Base-by-base conservation (phyloP, 2,329 filamentous ascomycete genomes). In the Scopulariopsis brevicaulis region DNA sequence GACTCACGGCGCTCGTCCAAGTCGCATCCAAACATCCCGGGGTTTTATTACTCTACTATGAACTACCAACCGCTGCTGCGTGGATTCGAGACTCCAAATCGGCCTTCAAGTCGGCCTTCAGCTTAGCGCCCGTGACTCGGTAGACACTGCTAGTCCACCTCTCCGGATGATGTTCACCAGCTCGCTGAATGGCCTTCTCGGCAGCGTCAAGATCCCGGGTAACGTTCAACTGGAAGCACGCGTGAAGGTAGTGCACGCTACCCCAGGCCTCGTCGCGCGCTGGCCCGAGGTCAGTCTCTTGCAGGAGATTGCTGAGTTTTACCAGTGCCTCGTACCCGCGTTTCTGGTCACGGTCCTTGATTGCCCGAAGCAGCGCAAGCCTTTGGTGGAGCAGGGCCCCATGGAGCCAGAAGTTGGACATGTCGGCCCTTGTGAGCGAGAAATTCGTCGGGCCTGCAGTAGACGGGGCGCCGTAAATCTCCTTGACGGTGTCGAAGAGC, bases 211-310 rank as follows among this genome's bases (percentile, higher is more conserved):
- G 5, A n/a, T 57, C 32, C 18, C 46, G 24, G 3, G 54, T 50
- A 8, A 32, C 34, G 18, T 43, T 40, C 55, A 40, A 10, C 2
- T 24, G 24, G 18, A 57, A 48, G n/a, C 22, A 25, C 2, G 37
- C 48, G 8, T 53, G 25, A 15, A 57, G 55, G 2, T 28, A 24
- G 20, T 57, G 46, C 10, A 57, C 50, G 32, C 55, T 57, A 18
- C 55, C 55, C 55, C 55, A 57, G 32, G 50, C 18, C 32, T 57
- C 55, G 46, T 53, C 34, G 46, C 18, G 14, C 15, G 48, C 35
- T 10, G n/a, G 4, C 25, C 32, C 48, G 15, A 37, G 46, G n/a
- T 50, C 25, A 2, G 48, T 34, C 15, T 24, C 46, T 14, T 35
- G 55, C 22, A 57, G 8, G n/a, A 52, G 32, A 15, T 48, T 15